phyloP scores from a whole-genome alignment of 2,329 filamentous ascomycete genomes.

The Helotiales sp. region DNA sequence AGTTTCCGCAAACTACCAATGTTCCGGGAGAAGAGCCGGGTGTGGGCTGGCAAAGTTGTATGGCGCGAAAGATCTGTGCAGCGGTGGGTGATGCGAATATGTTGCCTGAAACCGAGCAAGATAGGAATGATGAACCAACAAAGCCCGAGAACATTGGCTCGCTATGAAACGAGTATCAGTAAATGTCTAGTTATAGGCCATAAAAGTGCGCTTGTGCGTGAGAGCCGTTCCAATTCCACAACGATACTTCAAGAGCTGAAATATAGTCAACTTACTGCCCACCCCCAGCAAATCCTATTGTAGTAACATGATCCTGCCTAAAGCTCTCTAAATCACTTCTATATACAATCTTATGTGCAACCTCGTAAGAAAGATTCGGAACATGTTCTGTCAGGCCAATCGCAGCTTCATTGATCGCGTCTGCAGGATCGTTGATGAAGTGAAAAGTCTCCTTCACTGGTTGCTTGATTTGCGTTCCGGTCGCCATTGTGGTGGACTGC shows the following conservation, averaged over 20 bases:
- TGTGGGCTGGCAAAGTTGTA: constrained; percentile 24
- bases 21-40: constrained; percentile 20
- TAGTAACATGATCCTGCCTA: constrained; percentile 30
- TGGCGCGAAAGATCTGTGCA: constrained; percentile 41
- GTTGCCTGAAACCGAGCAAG: constrained; percentile 41
- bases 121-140: constrained; percentile 41
- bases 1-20: constrained; percentile 41
- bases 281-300: constrained; percentile 31
- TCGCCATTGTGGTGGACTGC: constrained; percentile 15
- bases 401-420: constrained; percentile 30
- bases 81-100: constrained; percentile 43
- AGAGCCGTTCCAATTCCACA: not conserved
- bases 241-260: too few relatives aligned
- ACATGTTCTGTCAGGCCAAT: constrained; percentile 27
- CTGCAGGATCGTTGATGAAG: constrained; percentile 27
- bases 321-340: constrained; percentile 28
- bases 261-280: constrained; percentile 27
- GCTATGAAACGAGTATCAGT: constrained; percentile 5
- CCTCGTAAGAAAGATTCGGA: constrained; percentile 23
- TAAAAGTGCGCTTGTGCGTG: not conserved
- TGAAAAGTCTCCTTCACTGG: constrained; percentile 28
- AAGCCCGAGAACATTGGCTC: constrained; percentile 44
- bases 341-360: constrained; percentile 29
- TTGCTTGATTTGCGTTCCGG: constrained; percentile 22
- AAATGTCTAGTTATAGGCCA: not conserved